A percentile compares a stretch with the other conserved stretches of the same genome.
Evolutionary conservation across 441 rosid genomes (phyloP).

Genomic region (Populus tomentosa): DNA sequence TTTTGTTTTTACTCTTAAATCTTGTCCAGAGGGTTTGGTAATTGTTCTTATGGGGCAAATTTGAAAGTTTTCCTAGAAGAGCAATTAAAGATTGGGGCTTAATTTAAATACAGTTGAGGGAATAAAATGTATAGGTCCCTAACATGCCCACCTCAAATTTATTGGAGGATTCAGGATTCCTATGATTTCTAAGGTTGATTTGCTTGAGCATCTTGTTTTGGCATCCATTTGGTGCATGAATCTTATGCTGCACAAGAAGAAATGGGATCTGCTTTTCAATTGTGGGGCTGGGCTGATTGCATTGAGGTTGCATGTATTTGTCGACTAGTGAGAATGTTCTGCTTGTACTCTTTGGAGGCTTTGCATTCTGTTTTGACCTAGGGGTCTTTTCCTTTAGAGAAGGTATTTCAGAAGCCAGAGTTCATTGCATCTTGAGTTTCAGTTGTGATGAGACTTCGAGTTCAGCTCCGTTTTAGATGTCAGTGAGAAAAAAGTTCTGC

Average conservation of each 20-base stretch:
- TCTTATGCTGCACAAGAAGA: background rate
- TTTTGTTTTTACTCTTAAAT: background rate
- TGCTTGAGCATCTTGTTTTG: background rate
- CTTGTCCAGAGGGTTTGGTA: background rate
- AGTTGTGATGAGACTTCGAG: background rate
- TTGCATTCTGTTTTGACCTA: background rate
- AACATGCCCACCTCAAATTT: background rate
- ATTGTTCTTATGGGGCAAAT: background rate
- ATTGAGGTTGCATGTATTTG: background rate
- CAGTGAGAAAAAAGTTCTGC: background rate
- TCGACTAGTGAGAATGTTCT: background rate
- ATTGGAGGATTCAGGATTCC: background rate
- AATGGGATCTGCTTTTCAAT: background rate
- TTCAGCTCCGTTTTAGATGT: background rate
- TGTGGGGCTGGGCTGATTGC: background rate
- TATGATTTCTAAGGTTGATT: background rate
- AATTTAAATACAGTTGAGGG: background rate
- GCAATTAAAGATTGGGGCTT: background rate
- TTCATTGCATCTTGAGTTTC: background rate
- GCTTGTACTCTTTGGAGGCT: background rate
- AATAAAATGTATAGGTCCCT: background rate
- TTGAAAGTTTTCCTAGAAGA: background rate
- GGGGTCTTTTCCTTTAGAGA: background rate
- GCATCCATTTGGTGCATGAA: background rate
- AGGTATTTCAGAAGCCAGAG: background rate